phyloP scores from a whole-genome alignment of 768 basidiomycete genomes.

The Candolleomyces eurysporus region DNA sequence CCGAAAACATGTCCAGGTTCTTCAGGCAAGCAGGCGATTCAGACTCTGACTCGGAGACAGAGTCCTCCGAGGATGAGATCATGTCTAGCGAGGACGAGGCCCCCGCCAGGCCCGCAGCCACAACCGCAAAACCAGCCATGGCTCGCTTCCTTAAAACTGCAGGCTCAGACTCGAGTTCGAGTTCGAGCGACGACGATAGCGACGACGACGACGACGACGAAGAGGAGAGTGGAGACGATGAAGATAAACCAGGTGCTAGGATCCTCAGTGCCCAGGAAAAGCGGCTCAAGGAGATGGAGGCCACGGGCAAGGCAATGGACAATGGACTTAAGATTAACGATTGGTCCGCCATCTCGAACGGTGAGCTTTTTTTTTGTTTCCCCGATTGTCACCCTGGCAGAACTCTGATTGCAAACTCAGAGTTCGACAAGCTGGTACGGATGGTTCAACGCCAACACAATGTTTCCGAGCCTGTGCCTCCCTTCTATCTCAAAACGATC shows the following conservation, averaged over 20 bases:
- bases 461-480: slow-evolving; percentile 80
- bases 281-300: slow-evolving; percentile 92
- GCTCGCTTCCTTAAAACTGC: slow-evolving; percentile 73
- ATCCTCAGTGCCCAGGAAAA: slow-evolving; percentile 92
- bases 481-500: slow-evolving; percentile 79
- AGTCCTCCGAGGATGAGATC: slow-evolving; percentile 65
- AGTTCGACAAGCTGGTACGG: slow-evolving; percentile 93
- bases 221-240: slow-evolving; percentile 62
- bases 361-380: slow-evolving; percentile 39
- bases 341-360: slow-evolving; percentile 89
- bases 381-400: background rate
- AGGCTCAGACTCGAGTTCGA: slow-evolving; percentile 58
- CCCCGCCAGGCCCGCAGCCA: slow-evolving; percentile 43
- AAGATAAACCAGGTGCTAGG: slow-evolving; percentile 64
- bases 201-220: slow-evolving; percentile 43
- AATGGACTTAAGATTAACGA: slow-evolving; percentile 96
- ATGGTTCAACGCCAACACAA: slow-evolving; percentile 88
- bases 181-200: slow-evolving; percentile 55
- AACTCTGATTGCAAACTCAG: slow-evolving; percentile 38
- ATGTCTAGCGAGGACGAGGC: slow-evolving; percentile 71
- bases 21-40: slow-evolving; percentile 85
- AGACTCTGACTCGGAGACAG: slow-evolving; percentile 65
- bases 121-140: slow-evolving; percentile 61
- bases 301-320: slow-evolving; percentile 85
- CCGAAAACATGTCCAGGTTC: slow-evolving; percentile 73